These are phyloP conservation scores for Dendrocalamus latiflorus DNA, from an alignment of 202 grass and related monocot genomes.

Conservation along the genomic window DNA sequence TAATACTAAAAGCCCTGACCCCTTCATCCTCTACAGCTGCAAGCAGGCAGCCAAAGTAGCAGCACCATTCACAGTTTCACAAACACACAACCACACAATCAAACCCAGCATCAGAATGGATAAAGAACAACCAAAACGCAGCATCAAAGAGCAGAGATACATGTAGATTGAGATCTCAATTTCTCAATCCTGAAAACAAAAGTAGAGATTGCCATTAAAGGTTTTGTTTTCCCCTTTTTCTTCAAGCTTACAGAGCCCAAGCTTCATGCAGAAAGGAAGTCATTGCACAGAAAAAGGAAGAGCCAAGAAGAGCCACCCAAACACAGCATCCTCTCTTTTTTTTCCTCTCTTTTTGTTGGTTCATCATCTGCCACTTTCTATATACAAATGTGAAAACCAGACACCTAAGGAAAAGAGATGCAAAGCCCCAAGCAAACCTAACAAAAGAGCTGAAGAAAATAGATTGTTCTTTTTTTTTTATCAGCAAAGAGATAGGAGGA, in stretches of 20 bases:
- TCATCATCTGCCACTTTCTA: slow-evolving; percentile 41
- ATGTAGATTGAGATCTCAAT: background rate
- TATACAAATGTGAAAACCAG: slow-evolving; percentile 27
- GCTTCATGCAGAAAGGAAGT: slow-evolving; percentile 24
- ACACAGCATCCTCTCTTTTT: background rate
- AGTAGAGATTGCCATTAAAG: background rate
- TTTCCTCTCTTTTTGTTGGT: slow-evolving; percentile 6
- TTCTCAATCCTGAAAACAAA: background rate
- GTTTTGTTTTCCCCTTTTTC: background rate
- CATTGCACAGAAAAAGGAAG: slow-evolving; percentile 28
- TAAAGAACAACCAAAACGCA: slow-evolving; percentile 3
- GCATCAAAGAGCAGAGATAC: background rate
- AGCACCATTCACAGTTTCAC: background rate
- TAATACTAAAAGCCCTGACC: slow-evolving; percentile 30
- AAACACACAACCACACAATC: slow-evolving; percentile 14
- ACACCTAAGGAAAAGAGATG: slow-evolving; percentile 14
- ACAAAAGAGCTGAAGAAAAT: slow-evolving; percentile 26
- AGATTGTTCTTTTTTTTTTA: background rate
- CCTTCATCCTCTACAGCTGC: background rate
- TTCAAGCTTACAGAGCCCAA: slow-evolving; percentile 15
- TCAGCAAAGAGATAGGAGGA: slow-evolving; percentile 13
- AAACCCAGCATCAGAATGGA: background rate
- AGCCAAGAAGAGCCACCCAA: slow-evolving; percentile 30
- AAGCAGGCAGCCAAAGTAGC: slow-evolving; percentile 16
- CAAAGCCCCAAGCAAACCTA: slow-evolving; percentile 29